Base-by-base conservation (phyloP, 495 filamentous ascomycete genomes). In the Neurospora sp. region DNA sequence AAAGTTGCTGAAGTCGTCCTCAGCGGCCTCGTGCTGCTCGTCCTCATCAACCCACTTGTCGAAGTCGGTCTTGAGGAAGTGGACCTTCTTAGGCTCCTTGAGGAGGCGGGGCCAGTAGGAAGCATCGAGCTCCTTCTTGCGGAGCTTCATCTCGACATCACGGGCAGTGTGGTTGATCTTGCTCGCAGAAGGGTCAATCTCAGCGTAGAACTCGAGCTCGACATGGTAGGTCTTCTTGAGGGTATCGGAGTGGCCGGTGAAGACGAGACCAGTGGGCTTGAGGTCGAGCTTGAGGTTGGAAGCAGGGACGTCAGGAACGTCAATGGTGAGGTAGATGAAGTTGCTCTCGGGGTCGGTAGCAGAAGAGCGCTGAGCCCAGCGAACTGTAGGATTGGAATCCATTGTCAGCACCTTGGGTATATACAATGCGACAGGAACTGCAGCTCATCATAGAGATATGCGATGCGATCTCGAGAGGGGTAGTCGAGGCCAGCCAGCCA, bases 1-100 rank as follows among this genome's bases (percentile, higher is more conserved):
- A 78, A 92, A 88, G 75, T 90, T 89, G 74, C 87, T 91, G 81
- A 95, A 90, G 80, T 97, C 93, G 40, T 97, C 94, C 44, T 97
- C 95, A 31, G 87, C 84, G 20, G 85, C 90, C 78, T 91, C 93
- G 78, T 98, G 92, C 85, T 99, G 96, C 88, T 99, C 96, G 82
- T 99, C 96, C 89, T 98, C 96, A 82, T 98, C 96, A 77, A 99
- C 94, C 96, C 96, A 99, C 94, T 98, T 98, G 84, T 98, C 93
- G 78, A 99, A 99, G 83, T 99, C 91, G 77, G 96, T 99, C 93
- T 97, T 98, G 79, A 99, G 83, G 90, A 96, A 99, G 86, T 98
- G 96, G 71, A 91, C 80, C 88, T 93, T 97, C 89, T 93, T 91
- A 44, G 83, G 83, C 37, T 93, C 92, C 90, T 98, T 97, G 79